Base-by-base conservation (phyloP, 1,284 basidiomycete genomes). In the Ceratobasidium sp. region DNA sequence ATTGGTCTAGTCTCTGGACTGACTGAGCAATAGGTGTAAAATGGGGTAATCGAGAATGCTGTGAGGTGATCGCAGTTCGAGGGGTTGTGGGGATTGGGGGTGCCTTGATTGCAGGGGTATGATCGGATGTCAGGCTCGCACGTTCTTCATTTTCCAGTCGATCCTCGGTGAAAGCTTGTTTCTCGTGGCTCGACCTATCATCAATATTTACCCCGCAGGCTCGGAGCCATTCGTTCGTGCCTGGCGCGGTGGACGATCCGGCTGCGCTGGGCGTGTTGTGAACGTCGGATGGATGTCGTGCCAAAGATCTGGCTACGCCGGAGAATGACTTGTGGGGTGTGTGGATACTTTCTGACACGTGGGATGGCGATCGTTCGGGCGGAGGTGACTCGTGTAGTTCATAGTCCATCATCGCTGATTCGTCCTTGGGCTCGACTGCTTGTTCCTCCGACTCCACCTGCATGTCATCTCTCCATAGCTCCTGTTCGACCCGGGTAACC, bases 241-340 rank as follows among this genome's bases (percentile, higher is more conserved):
- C 64, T 30, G 64, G 64, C 8, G 21, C 64, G 11, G 52, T 69
- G 6, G 64, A 69, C n/a, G 64, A 32, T 38, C 64, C 64, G 9
- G 52, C 52, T 18, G 26, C 21, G n/a, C 49, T 43, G n/a, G 41
- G 30, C 23, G 50, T 49, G 54, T 55, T n/a, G n/a, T 9, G 63
- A 30, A 28, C 23, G 13, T 54, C 5, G 50, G 50, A 54, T 9
- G 23, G 50, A 21, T n/a, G 5, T 26, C 23, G 50, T 14, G 50
- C 50, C 13, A 3, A 26, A 6, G 28, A 8, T 23, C 9, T 7
- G 28, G 14, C 2, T n/a, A 50, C 21, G 8, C 26, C 26, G 2
- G 59, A 11, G 18, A 6, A n/a, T 21, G 7, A 47, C 26, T 46
- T 18, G 44, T 4, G 59, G 9, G 18, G 41, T 5, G 14, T 28